A percentile compares a stretch with the other conserved stretches of the same genome.
phyloP scores from a whole-genome alignment of 2,329 filamentous ascomycete genomes.

The Chaetomium sp. region DNA sequence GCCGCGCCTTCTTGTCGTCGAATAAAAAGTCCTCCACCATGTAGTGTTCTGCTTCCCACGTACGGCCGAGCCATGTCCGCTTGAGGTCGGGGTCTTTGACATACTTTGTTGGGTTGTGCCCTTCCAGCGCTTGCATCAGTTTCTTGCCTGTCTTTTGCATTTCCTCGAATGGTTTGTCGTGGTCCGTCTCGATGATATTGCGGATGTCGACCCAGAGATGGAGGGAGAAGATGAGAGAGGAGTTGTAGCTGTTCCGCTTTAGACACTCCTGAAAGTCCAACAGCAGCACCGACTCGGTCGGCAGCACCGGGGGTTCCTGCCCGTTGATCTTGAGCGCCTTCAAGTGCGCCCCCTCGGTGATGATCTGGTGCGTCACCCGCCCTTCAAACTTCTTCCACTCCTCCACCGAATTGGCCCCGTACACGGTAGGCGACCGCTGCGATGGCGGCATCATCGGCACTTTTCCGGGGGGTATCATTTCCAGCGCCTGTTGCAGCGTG shows the following conservation, averaged over 20 bases:
- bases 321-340: constrained; percentile 25
- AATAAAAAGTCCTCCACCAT: constrained; percentile 21
- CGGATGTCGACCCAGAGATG: constrained; percentile 30
- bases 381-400: constrained; percentile 19
- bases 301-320: constrained; percentile 16
- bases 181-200: constrained; percentile 25
- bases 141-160: constrained; percentile 19
- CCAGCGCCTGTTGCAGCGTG: constrained; percentile 16
- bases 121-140: constrained; percentile 13
- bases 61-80: constrained; percentile 2
- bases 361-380: constrained; percentile 20
- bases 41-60: constrained; percentile 15
- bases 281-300: constrained; percentile 26
- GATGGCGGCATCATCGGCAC: constrained; percentile 19
- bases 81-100: constrained; percentile 9
- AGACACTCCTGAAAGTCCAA: constrained; percentile 22
- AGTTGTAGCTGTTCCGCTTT: constrained; percentile 16
- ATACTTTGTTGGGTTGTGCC: constrained; percentile 10
- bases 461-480: constrained; percentile 22
- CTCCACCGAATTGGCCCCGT: constrained; percentile 18
- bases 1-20: constrained; percentile 18
- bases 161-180: constrained; percentile 16
- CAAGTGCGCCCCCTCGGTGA: constrained; percentile 23
- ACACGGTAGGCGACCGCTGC: constrained; percentile 11
- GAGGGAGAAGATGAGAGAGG: constrained; percentile 26